A percentile compares a stretch with the other conserved stretches of the same genome.
Evolutionary conservation across 768 basidiomycete species (phyloP).

Genomic region (Serendipita indica): DNA sequence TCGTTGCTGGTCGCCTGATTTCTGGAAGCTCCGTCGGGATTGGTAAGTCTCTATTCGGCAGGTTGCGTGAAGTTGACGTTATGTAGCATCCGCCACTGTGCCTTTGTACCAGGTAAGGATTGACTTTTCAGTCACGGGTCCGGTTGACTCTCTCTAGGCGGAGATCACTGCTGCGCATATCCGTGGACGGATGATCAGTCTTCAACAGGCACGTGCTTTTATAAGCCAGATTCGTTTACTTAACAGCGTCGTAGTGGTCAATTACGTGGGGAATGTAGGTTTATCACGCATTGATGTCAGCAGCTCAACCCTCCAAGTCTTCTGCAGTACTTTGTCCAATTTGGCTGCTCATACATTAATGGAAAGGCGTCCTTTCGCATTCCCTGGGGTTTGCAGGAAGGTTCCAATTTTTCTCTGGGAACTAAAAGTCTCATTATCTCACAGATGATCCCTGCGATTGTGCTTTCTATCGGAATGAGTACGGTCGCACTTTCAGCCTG

Average conservation of each 20-base stretch:
- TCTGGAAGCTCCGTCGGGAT: constrained; percentile 42
- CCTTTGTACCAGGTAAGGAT: constrained; percentile 67
- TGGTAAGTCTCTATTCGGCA: neutral
- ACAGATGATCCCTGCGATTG: constrained; percentile 62
- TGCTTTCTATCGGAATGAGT: constrained; percentile 51
- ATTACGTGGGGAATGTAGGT: constrained; percentile 56
- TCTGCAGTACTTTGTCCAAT: constrained; percentile 56
- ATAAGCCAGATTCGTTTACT: constrained; percentile 36
- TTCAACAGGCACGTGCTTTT: constrained; percentile 54
- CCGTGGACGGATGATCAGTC: constrained; percentile 58
- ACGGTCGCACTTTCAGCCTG: constrained; percentile 37
- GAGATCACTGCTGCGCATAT: constrained; percentile 36
- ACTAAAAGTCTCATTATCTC: constrained; percentile 2
- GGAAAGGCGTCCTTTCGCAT: constrained; percentile 63
- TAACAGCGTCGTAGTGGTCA: constrained; percentile 24
- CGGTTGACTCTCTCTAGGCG: constrained; percentile 10
- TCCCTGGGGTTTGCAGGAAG: constrained; percentile 44
- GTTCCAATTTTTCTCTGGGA: neutral
- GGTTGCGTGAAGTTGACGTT: constrained; percentile 16
- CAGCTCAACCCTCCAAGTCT: constrained; percentile 19
- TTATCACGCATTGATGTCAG: neutral
- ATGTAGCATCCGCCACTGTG: constrained; percentile 48
- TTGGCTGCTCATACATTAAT: constrained; percentile 58
- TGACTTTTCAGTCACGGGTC: constrained; percentile 22
- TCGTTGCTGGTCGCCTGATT: constrained; percentile 54